Percentiles rank a stretch among this genome's conserved stretches.
phyloP scores from a whole-genome alignment of 1,284 basidiomycete genomes.

The Marasmius sp. region DNA sequence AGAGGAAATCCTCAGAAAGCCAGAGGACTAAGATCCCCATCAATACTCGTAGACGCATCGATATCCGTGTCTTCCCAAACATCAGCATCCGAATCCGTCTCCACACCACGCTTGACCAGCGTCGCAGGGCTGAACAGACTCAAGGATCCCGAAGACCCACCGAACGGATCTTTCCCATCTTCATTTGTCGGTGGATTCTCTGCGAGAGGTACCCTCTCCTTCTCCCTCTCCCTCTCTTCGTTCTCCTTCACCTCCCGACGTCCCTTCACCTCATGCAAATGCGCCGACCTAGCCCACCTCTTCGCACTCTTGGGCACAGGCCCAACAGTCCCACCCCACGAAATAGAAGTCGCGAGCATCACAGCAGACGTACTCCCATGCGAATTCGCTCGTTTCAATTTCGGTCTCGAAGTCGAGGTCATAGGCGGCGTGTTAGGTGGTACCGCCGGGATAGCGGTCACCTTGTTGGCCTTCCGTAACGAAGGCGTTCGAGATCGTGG shows the following conservation, averaged over 20 bases:
- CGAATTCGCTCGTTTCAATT: slow-evolving; percentile 46
- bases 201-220: slow-evolving; percentile 5
- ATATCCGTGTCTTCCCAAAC: slow-evolving; percentile 34
- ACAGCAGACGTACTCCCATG: slow-evolving; percentile 25
- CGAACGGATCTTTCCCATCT: background rate
- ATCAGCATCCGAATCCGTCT: slow-evolving; percentile 3
- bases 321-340: slow-evolving; percentile 17
- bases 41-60: slow-evolving; percentile 10
- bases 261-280: slow-evolving; percentile 64
- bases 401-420: slow-evolving; percentile 26
- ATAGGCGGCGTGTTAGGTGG: slow-evolving; percentile 3
- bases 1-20: too few species aligned
- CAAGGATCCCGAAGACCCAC: background rate
- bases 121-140: background rate
- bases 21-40: background rate
- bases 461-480: slow-evolving; percentile 14
- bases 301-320: slow-evolving; percentile 47
- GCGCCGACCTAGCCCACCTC: slow-evolving; percentile 67
- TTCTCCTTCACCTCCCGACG: slow-evolving; percentile 2
- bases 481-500: background rate
- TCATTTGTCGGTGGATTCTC: background rate
- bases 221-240: background rate
- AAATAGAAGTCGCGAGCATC: slow-evolving; percentile 5
- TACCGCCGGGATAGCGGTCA: slow-evolving; percentile 8
- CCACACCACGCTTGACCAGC: background rate